Evolutionary conservation across 164 flowering plant genomes (phyloP), one percentile per base, ranked within the genome.

Genomic region (Stephania cephalantha): DNA sequence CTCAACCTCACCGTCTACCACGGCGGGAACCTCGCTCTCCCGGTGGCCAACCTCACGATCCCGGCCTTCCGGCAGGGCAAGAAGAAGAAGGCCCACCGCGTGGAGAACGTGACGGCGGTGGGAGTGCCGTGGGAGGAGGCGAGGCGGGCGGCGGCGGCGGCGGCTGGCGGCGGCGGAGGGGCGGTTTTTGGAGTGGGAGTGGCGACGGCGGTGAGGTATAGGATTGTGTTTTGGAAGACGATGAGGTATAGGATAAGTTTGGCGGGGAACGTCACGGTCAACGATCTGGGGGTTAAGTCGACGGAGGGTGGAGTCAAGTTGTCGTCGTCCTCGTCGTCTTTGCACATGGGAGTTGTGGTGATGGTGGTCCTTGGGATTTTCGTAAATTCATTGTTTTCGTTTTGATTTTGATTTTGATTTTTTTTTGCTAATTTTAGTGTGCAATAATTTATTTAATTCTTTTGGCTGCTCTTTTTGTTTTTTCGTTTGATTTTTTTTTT

Each of bases 161-260:
- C 25, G 25, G 25, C 25, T 0, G 25, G 25, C 25, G 25, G 25
- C 25, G 25, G 25, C 13, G 78, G 73, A 53, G 45, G 73, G 81
- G 83, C 75, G 78, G 73, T 71, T 67, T 87, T 94, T 80, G 48
- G 88, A 84, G 88, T 93, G 85, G 85, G 76, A 72, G 22, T 93
- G 90, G 81, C 4, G 61, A 89, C 95, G 75, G 44, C 61, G 70
- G 91, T 93, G 70, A 88, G 88, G 90, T 93, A 71, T 70, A 89
- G 82, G 87, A 84, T 87, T 72, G 0, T 89, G 74, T 30, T 73
- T 1, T 85, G 80, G 86, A 83, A 84, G 74, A 90, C 90, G 0
- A 81, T 80, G 81, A 81, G 81, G 72, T 83, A 84, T 4, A 35
- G 11, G 53, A 61, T 90, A 72, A 75, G 0, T 48, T 80, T 87